Percentiles rank a stretch among this genome's conserved stretches.
Evolutionary conservation across 257 asterid species (phyloP).

Genomic region (Cinchona pubescens): DNA sequence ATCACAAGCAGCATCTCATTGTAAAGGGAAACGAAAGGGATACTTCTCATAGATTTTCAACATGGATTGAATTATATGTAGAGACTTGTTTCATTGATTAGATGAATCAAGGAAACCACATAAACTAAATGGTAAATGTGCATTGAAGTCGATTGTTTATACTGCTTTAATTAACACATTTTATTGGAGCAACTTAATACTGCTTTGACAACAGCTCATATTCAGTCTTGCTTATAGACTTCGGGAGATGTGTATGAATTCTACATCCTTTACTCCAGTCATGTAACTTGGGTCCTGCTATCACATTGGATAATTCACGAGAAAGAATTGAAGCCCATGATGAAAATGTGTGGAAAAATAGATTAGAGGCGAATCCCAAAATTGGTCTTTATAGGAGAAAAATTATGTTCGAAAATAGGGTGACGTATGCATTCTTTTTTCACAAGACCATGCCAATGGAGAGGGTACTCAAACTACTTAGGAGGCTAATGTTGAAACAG

Average conservation of each 20-base stretch:
- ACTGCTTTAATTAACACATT: not conserved
- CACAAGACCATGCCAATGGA: not conserved
- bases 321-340: not conserved
- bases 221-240: not conserved
- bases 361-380: conserved; percentile 2
- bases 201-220: not conserved
- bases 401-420: not conserved
- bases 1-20: not conserved
- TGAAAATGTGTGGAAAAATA: conserved; percentile 1
- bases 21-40: not conserved
- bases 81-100: conserved; percentile 3
- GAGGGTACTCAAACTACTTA: not conserved
- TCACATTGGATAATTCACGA: not conserved
- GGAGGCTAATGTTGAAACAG: not conserved
- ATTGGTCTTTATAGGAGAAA: not conserved
- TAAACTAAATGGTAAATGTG: not conserved
- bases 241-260: not conserved
- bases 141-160: not conserved
- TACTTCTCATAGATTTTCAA: not conserved
- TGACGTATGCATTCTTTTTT: not conserved
- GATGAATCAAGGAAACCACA: conserved; percentile 1
- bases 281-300: not conserved
- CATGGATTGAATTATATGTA: not conserved
- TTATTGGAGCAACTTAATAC: not conserved
- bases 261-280: not conserved